Base-by-base conservation (phyloP, 2,329 filamentous ascomycete species). In the Talaromyces sp. region DNA sequence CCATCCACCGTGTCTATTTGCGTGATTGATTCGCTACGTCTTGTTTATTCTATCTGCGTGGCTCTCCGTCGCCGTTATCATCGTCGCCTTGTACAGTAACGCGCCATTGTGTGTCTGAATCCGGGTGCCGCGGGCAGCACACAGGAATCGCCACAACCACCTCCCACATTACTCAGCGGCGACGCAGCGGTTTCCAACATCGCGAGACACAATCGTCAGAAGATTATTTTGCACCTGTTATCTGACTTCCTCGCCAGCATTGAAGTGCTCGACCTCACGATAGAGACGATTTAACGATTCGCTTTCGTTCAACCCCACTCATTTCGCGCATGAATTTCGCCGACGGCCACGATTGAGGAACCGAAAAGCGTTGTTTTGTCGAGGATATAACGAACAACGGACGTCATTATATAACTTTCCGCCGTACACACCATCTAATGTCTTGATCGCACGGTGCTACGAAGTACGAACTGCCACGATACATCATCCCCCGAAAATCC, bases 161-260 rank as follows among this genome's bases (percentile, higher is more conserved):
- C 24, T 58, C 56, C 39, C 39, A 59, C 39, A 59, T 59, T 59
- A 59, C 39, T 59, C 56, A 59, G 56, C 37, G 14, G 24, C 56
- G 56, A 37, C 52, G 31, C 4, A 24, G 52, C 37, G 52, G 5
- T 24, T 37, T 37, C 22, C 11, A n/a, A 37, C 4, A 22, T 56
- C 33, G 27, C 39, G 48, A n/a, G 16, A 52, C 8, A 31, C 48
- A 10, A 3, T 33, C n/a, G 22, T 16, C 8, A 16, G n/a, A 16
- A 27, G 22, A 16, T 31, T 33, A 31, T 22, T 37, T 8, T 24
- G 31, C 31, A 16, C 31, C 22, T 35, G 19, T 22, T 14, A 37
- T 56, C 8, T 19, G 22, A 24, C 2, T 56, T 13, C 47, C 22
- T 22, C 52, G 19, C 19, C 52, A 35, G 14, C 37, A 56, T 56